Evolutionary conservation across 352 stramenopile species (phyloP), one percentile per base, ranked within the genome.

Genomic region (Phytophthora palmivora): DNA sequence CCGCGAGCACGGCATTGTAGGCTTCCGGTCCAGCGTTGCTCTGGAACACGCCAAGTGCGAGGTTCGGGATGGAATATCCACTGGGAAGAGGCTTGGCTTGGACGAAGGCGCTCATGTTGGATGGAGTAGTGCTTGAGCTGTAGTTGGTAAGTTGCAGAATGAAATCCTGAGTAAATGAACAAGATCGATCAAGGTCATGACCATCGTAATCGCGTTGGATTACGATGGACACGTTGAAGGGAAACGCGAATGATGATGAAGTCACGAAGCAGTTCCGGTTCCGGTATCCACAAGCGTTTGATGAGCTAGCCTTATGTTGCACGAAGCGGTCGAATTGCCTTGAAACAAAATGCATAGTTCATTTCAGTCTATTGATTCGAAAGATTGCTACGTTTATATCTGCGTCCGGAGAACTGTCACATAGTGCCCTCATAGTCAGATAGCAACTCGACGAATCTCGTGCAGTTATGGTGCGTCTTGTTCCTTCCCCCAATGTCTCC

Each of bases 41-140:
- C 58, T 84, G 65, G 62, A 72, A 87, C 2, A 87, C 76, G 18
- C 81, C 81, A 6, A 88, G 58, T 0, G 76, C 81, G 15, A 90
- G 14, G 24, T 14, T 54, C 6, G 78, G 78, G 51, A 89, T 84
- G n/a, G 32, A 50, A 38, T 74, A 67, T 36, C 73, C 73, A 39
- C 78, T 87, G 6, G 72, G 70, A 14, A 84, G 67, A 37, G 22
- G 44, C 58, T 78, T 84, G 45, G 49, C 58, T 21, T 58, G 26
- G 48, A 74, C 54, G 45, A 60, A 54, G 0, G 44, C 11, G 24
- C 36, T 74, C 65, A 73, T 73, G 12, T 36, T 49, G 24, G 51
- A 26, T 14, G 1, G 14, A 21, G 45, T n/a, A 22, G 10, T 18
- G 10, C 45, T 58, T 58, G 46, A 19, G 28, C 5, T 32, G 47